These are phyloP conservation scores for Novymonas esmeraldas DNA, from an alignment of 208 protist genomes.

Conservation along the genomic window DNA sequence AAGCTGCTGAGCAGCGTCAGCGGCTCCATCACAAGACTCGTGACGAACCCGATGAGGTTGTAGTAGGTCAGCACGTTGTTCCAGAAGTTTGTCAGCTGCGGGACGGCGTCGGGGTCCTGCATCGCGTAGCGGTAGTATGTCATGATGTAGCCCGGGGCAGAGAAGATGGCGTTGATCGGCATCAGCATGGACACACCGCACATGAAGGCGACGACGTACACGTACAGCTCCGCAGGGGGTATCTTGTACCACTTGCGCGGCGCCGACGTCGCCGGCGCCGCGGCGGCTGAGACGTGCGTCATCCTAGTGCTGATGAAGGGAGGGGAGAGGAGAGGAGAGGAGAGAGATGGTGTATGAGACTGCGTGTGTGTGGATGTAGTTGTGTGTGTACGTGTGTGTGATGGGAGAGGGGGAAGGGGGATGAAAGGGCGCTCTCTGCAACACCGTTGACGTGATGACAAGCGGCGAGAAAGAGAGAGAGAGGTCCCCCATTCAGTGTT, in stretches of 20 bases:
- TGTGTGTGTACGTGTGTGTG: no score
- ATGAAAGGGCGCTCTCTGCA: no score
- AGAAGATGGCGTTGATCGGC: constrained; percentile 84
- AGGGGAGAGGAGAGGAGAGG: no score
- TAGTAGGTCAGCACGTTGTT: constrained; percentile 75
- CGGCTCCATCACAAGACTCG: constrained; percentile 55
- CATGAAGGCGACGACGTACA: constrained; percentile 69
- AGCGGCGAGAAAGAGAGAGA: no score
- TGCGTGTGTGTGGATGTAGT: no score
- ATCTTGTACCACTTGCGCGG: constrained; percentile 22
- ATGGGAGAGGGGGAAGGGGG: no score
- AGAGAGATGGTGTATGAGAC: no score
- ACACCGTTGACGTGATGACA: no score
- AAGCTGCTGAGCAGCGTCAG: constrained; percentile 50
- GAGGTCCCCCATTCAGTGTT: no score
- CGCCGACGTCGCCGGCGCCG: not conserved
- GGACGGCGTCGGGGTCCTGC: constrained; percentile 29
- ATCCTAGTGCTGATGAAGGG: not conserved
- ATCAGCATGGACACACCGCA: constrained; percentile 82
- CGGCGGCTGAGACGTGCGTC: not conserved
- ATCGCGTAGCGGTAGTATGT: constrained; percentile 64
- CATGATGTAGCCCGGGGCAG: constrained; percentile 73
- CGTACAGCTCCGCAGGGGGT: constrained; percentile 32
- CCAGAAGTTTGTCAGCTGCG: constrained; percentile 54
- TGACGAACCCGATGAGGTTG: constrained; percentile 45